Evolutionary conservation across 129 eudicot genomes (phyloP), one percentile per base, ranked within the genome.

Genomic region (Artemisia annua): DNA sequence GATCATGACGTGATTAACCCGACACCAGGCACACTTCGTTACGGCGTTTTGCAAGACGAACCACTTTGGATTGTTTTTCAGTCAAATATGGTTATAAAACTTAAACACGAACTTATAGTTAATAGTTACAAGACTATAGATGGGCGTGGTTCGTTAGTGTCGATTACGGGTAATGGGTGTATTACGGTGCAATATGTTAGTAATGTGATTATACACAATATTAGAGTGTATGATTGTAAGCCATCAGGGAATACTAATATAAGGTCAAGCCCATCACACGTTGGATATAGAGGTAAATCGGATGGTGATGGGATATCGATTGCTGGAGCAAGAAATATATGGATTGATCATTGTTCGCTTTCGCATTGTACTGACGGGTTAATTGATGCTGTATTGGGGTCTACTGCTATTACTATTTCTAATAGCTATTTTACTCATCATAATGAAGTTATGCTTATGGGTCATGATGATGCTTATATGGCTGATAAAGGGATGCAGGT

Each of bases 401-500:
- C 98, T 77, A 93, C 98, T 0, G 97, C 86, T 2, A 90, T 93
- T 16, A 93, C 98, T 15, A 83, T 93, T 48, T 93, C 98, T 4
- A 93, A 93, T 71, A 85, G 74, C 69, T 90, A 84, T 64, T 93
- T 93, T 28, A 78, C 89, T n/a, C 88, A 81, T 26, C 98, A 93
- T 65, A 65, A 93, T 70, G 92, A 93, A 55, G 98, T 93, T 63
- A 93, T 93, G 98, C 77, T 93, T 46, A 75, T 93, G 79, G 98
- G 98, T 35, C 95, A 89, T 44, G 80, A 81, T 13, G 97, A 93
- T 72, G 71, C 26, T 1, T 86, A 89, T 83, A 56, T 84, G 83
- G 85, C 91, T 16, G 98, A 93, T 61, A 71, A 80, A 11, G 97
- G 97, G 35, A 94, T 94, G 98, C 98, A 94, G 98, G 98, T 93